phyloP scores from a whole-genome alignment of 1,284 basidiomycete genomes.

The Ceratobasidium sp. region DNA sequence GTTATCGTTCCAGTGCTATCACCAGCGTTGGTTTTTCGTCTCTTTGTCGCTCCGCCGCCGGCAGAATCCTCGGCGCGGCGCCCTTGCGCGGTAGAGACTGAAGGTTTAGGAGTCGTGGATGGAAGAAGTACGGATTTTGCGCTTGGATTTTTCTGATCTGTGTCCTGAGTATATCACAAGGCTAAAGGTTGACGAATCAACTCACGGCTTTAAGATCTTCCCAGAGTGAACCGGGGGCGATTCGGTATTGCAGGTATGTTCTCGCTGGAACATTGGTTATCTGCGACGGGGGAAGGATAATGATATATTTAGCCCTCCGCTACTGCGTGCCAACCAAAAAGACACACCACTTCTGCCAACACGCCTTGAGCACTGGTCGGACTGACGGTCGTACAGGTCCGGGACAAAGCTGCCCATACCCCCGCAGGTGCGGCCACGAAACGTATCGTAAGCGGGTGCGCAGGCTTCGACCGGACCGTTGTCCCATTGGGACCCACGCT shows the following conservation, averaged over 20 bases:
- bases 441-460: slow-evolving; percentile 35
- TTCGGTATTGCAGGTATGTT: slow-evolving; percentile 36
- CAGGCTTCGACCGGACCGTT: slow-evolving; percentile 33
- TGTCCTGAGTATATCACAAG: not conserved
- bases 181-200: not conserved
- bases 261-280: slow-evolving; percentile 29
- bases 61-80: slow-evolving; percentile 23
- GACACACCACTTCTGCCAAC: slow-evolving; percentile 32
- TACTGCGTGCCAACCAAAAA: not conserved
- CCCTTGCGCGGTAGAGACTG: not conserved
- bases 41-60: slow-evolving; percentile 9
- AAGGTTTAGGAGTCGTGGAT: slow-evolving; percentile 1
- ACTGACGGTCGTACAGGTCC: slow-evolving; percentile 31
- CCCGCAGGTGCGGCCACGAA: slow-evolving; percentile 24
- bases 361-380: slow-evolving; percentile 13
- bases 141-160: slow-evolving; percentile 22
- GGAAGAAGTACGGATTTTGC: slow-evolving; percentile 38
- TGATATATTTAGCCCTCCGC: not conserved
- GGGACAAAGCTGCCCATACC: slow-evolving; percentile 33
- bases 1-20: slow-evolving; percentile 19
- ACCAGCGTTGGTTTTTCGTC: slow-evolving; percentile 23
- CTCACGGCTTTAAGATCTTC: slow-evolving; percentile 36
- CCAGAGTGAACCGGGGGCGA: slow-evolving; percentile 35
- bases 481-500: slow-evolving; percentile 4
- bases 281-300: not conserved